Conservation (phyloP, 2,329 filamentous ascomycete species). For the Fusarium tanahbumbuense region DNA sequence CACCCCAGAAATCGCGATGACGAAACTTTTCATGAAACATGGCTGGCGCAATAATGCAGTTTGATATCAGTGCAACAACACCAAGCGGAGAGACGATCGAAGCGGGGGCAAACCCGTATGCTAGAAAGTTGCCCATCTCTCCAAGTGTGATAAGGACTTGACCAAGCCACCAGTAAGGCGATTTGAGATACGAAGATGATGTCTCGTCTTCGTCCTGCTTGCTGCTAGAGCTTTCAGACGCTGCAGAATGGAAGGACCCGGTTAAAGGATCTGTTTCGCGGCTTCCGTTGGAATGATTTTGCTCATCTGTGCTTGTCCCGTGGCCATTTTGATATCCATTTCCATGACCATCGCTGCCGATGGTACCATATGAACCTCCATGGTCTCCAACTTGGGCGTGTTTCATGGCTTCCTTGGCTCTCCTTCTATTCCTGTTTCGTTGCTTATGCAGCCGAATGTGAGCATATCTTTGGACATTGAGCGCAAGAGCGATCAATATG, state of each 20-base stretch:
- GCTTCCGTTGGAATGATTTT: conserved; percentile 52
- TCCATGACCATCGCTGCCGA: conserved; percentile 37
- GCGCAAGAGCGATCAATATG: conserved; percentile 90
- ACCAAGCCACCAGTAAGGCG: conserved; percentile 96
- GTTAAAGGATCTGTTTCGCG: conserved; percentile 65
- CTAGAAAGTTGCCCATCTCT: conserved; percentile 95
- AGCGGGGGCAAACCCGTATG: conserved; percentile 96
- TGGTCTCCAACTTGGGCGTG: conserved; percentile 52
- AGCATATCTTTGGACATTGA: conserved; percentile 96
- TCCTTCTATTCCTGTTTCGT: conserved; percentile 67
- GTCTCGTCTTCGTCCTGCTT: conserved; percentile 50
- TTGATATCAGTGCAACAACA: conserved; percentile 95
- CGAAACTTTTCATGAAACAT: conserved; percentile 94
- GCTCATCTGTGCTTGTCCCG: conserved; percentile 34
- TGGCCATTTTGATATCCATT: conserved; percentile 41
- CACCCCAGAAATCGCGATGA: conserved; percentile 85
- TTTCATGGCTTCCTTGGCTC: conserved; percentile 65
- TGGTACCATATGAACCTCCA: conserved; percentile 51
- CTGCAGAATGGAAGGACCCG: conserved; percentile 60
- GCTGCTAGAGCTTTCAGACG: conserved; percentile 41
- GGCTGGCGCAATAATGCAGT: conserved; percentile 94
- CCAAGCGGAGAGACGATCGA: conserved; percentile 97
- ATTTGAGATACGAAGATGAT: conserved; percentile 82
- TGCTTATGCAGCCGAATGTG: conserved; percentile 86
- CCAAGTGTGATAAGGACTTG: conserved; percentile 93